Evolutionary conservation across 176 grass and related monocot genomes (phyloP), one percentile per base, ranked within the genome.

Genomic region (Triticum monococcum): DNA sequence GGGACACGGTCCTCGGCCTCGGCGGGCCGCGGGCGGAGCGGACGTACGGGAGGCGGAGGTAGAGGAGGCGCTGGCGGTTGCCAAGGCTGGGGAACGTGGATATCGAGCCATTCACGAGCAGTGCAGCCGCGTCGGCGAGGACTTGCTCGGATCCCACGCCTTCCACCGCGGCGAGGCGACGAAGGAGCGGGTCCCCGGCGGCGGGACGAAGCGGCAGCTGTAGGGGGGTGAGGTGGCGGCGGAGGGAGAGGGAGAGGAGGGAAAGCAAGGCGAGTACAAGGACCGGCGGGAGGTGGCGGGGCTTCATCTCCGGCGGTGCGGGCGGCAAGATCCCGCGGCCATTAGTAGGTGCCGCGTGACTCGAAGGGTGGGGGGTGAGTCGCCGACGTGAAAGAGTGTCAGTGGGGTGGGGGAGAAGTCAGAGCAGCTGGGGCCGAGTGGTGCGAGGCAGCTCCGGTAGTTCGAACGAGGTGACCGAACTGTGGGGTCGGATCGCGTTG

Each of bases 71-170:
- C 76, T 91, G 68, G 76, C 59, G 85, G 81, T 84, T 84, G 46
- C 81, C 85, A 68, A 84, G 18, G 89, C 76, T 84, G 60, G 89
- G 85, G 89, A 87, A 84, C 5, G 81, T 75, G 20, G 76, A 60
- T 10, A 89, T 54, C 0, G 87, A 87, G 23, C 78, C 91, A 20
- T 92, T 92, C 8, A 67, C 31, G 2, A 75, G 24, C 5, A 93
- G 77, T 20, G 79, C 68, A 1, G 20, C 24, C 0, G 72, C 82
- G 14, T 92, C 87, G 2, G 26, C 17, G 0, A 75, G 12, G 67
- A 83, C 0, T 68, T 66, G 72, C 8, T 24, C 35, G 26, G 40
- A 31, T 31, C 24, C 77, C 18, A 30, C 81, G 26, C 18, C 82
- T 63, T 89, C 85, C 8, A 9, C 4, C 46, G 45, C 46, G 3